Percentiles rank a stretch among this genome's conserved stretches.
phyloP scores from a whole-genome alignment of 2,329 filamentous ascomycete species.

The Venturia effusa region DNA sequence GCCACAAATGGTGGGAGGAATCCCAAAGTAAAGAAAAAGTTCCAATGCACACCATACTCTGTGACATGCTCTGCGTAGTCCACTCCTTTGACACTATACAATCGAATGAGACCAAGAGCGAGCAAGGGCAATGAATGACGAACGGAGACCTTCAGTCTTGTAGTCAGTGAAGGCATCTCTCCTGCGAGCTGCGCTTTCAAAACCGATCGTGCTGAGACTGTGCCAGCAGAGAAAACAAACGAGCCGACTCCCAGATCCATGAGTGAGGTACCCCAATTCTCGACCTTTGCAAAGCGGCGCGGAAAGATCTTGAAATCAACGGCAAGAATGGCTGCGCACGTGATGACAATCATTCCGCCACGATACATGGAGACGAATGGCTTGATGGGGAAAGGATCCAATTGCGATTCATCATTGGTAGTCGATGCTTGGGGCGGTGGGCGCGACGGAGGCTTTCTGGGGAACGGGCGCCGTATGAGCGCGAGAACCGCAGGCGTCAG shows the following conservation, averaged over 20 bases:
- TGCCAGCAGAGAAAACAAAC: slow-evolving; percentile 87
- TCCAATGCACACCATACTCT: slow-evolving; percentile 98
- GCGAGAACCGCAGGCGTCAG: slow-evolving; percentile 59
- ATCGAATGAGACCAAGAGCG: slow-evolving; percentile 64
- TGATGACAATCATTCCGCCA: slow-evolving; percentile 82
- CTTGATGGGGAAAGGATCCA: slow-evolving; percentile 55
- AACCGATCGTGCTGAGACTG: slow-evolving; percentile 76
- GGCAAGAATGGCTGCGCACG: slow-evolving; percentile 85
- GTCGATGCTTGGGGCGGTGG: not conserved
- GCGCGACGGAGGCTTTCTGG: not conserved
- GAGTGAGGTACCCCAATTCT: slow-evolving; percentile 98
- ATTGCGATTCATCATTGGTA: not conserved
- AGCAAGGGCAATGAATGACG: slow-evolving; percentile 78
- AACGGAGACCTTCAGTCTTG: slow-evolving; percentile 54
- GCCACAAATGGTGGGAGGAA: slow-evolving; percentile 84
- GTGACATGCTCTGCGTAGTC: slow-evolving; percentile 96
- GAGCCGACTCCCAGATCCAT: slow-evolving; percentile 98
- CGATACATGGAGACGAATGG: slow-evolving; percentile 90
- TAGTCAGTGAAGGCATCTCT: slow-evolving; percentile 37
- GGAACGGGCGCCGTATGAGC: not conserved
- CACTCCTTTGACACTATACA: slow-evolving; percentile 83
- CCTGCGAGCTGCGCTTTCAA: slow-evolving; percentile 56
- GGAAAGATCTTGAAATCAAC: slow-evolving; percentile 94
- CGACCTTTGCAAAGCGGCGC: slow-evolving; percentile 89
- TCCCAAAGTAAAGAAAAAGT: slow-evolving; percentile 95